These are phyloP conservation scores for Candida tibetensis DNA, from an alignment of 805 yeast genomes.

Conservation along the genomic window DNA sequence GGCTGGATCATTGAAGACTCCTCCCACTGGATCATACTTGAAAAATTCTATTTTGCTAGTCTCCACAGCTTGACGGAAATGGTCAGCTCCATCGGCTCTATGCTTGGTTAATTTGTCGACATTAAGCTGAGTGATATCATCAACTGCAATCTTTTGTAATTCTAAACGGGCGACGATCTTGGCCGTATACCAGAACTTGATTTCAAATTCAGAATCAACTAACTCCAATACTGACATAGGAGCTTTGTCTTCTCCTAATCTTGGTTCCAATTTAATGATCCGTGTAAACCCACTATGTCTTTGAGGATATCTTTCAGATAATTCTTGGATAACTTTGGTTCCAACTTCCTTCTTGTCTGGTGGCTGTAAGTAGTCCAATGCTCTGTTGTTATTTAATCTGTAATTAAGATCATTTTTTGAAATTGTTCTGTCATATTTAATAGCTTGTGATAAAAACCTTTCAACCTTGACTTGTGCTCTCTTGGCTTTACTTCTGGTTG, in stretches of 20 bases:
- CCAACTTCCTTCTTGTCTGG: slow-evolving; percentile 27
- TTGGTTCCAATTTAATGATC: slow-evolving; percentile 75
- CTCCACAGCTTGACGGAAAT: slow-evolving; percentile 64
- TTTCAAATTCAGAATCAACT: slow-evolving; percentile 64
- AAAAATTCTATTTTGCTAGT: slow-evolving; percentile 37
- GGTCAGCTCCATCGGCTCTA: slow-evolving; percentile 49
- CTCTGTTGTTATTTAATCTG: slow-evolving; percentile 13
- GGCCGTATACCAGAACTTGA: slow-evolving; percentile 76
- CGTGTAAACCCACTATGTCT: slow-evolving; percentile 86
- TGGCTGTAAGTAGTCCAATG: slow-evolving; percentile 24
- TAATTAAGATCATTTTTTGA: slow-evolving; percentile 10
- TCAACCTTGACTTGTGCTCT: slow-evolving; percentile 42
- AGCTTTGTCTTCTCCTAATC: slow-evolving; percentile 81
- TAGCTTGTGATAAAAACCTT: slow-evolving; percentile 32
- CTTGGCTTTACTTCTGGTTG: slow-evolving; percentile 44
- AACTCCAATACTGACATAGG: slow-evolving; percentile 86
- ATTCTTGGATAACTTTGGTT: slow-evolving; percentile 62
- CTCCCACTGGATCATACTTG: slow-evolving; percentile 29
- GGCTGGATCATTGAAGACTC: slow-evolving; percentile 21
- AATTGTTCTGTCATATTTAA: slow-evolving; percentile 24
- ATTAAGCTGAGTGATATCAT: slow-evolving; percentile 52
- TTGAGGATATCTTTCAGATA: slow-evolving; percentile 58
- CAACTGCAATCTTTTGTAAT: slow-evolving; percentile 53
- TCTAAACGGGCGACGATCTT: slow-evolving; percentile 79
- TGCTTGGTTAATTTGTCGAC: slow-evolving; percentile 47